phyloP scores from a whole-genome alignment of 75 land plant genomes.

The Cryptomeria japonica region DNA sequence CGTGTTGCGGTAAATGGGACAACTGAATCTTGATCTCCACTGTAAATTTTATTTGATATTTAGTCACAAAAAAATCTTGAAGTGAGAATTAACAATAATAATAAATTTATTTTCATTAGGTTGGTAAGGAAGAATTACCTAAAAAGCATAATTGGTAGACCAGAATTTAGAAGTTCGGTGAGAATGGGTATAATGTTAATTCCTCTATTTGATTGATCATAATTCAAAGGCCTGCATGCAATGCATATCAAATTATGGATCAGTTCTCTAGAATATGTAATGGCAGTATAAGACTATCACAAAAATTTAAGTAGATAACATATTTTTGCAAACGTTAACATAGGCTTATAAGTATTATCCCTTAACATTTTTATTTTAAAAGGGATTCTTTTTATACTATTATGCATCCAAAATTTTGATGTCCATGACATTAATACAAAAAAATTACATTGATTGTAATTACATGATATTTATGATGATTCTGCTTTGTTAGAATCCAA shows the following conservation, averaged over 20 bases:
- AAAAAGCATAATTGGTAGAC: slow-evolving; percentile 18
- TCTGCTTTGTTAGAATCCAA: too few species aligned
- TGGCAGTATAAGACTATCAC: background rate
- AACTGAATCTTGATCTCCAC: slow-evolving; percentile 27
- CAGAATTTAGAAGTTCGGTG: background rate
- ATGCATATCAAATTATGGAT: background rate
- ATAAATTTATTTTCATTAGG: background rate
- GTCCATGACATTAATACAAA: too few species aligned
- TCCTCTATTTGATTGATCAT: slow-evolving; percentile 11
- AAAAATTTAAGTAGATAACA: too few species aligned
- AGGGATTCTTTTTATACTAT: too few species aligned
- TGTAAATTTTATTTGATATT: background rate
- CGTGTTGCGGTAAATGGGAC: slow-evolving; percentile 24
- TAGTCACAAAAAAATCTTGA: background rate
- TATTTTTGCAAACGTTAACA: too few species aligned
- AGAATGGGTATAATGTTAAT: slow-evolving; percentile 15
- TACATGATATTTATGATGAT: too few species aligned
- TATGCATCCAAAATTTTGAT: too few species aligned
- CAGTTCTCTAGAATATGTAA: too few species aligned
- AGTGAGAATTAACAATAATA: background rate
- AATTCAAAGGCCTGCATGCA: slow-evolving; percentile 3
- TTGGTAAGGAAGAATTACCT: background rate
- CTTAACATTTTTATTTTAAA: too few species aligned
- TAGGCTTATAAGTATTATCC: too few species aligned
- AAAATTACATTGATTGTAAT: too few species aligned